Evolutionary conservation across 495 filamentous ascomycete species (phyloP).

Genomic region (Tuber aestivum): DNA sequence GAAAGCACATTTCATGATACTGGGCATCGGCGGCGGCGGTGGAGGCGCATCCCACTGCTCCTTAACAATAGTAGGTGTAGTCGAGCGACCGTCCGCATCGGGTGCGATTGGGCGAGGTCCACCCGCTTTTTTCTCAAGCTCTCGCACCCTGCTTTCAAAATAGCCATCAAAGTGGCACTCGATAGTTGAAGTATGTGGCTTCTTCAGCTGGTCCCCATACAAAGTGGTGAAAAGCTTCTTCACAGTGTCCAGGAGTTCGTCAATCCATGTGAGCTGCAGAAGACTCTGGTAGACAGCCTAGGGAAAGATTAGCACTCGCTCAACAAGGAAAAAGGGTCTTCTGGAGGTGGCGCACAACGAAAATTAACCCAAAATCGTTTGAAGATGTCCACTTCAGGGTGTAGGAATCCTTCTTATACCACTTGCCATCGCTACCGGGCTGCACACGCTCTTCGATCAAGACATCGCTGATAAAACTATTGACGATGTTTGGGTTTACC

Average conservation of each 20-base stretch:
- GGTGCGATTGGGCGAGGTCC: slow-evolving; percentile 44
- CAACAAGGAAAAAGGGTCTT: slow-evolving; percentile 1
- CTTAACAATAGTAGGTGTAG: slow-evolving; percentile 44
- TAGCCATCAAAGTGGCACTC: slow-evolving; percentile 82
- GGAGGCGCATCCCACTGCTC: slow-evolving; percentile 43
- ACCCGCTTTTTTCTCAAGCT: slow-evolving; percentile 58
- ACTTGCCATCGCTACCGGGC: slow-evolving; percentile 55
- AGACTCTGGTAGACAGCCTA: slow-evolving; percentile 96
- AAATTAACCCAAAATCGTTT: slow-evolving; percentile 90
- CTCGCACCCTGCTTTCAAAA: slow-evolving; percentile 84
- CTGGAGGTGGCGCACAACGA: slow-evolving; percentile 63
- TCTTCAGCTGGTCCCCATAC: slow-evolving; percentile 80
- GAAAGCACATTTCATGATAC: slow-evolving; percentile 38
- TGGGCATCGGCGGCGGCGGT: slow-evolving; percentile 53
- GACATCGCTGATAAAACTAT: slow-evolving; percentile 89
- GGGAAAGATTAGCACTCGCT: slow-evolving; percentile 26
- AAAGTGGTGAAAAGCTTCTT: slow-evolving; percentile 80
- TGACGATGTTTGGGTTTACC: slow-evolving; percentile 74
- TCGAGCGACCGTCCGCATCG: slow-evolving; percentile 36
- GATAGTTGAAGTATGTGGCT: slow-evolving; percentile 66
- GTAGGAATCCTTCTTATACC: slow-evolving; percentile 87
- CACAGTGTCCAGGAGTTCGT: slow-evolving; percentile 91
- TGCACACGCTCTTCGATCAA: slow-evolving; percentile 89
- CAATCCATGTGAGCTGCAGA: slow-evolving; percentile 91
- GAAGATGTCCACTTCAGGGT: slow-evolving; percentile 88